Conservation (phyloP, 2,329 filamentous ascomycete genomes). For the Gremmenia infestans region DNA sequence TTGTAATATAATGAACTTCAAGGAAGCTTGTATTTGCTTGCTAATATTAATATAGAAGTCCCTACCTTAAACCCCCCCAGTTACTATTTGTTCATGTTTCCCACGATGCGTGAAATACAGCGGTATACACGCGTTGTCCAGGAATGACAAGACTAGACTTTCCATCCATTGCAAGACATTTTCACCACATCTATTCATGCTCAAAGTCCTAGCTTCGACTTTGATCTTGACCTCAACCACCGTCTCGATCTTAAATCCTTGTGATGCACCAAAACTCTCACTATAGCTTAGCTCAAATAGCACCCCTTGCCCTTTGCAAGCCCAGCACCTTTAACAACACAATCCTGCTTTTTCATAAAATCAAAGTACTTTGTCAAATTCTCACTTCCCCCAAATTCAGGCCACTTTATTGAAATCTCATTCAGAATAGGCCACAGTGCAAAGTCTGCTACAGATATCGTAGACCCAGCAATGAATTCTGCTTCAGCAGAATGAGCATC, state of each 20-base stretch:
- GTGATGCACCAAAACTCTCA: not conserved
- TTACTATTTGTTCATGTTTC: not conserved
- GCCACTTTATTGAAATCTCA: conserved; percentile 36
- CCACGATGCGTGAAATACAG: not conserved
- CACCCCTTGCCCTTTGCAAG: not conserved
- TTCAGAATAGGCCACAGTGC: conserved; percentile 53
- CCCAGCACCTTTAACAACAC: conserved; percentile 15
- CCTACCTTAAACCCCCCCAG: not conserved
- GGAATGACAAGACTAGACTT: not conserved
- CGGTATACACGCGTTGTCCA: not conserved
- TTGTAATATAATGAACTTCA: not conserved
- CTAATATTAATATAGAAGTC: not conserved
- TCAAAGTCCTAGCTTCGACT: no score
- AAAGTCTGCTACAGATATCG: conserved; percentile 47
- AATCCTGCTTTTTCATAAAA: conserved; percentile 15
- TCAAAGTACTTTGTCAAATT: conserved; percentile 24
- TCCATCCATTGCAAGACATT: not conserved
- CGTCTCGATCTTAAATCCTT: not conserved
- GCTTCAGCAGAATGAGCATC: conserved; percentile 15
- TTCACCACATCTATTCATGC: not conserved
- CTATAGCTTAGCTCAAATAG: not conserved
- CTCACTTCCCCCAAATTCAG: conserved; percentile 28
- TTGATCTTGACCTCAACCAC: no score
- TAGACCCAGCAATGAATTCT: conserved; percentile 41
- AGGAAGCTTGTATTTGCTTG: not conserved